Evolutionary conservation across 257 asterid species (phyloP), one percentile per base, ranked within the genome.

Genomic region (Prunella vulgaris): DNA sequence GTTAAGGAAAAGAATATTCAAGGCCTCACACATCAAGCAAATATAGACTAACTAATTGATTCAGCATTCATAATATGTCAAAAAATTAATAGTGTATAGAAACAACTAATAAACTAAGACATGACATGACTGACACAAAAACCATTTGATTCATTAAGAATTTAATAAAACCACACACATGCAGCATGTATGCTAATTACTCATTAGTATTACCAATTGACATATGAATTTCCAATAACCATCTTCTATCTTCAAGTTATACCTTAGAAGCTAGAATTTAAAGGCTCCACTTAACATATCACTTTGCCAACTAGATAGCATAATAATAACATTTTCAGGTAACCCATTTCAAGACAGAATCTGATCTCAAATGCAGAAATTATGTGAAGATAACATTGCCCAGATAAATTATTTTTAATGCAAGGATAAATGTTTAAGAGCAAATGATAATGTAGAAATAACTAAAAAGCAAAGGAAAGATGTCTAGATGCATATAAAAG

Each of bases 11-110:
- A 30, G 60, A 30, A 58, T 13, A 42, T 18, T 15, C 27, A 54
- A 64, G 62, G 25, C 68, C 15, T 21, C 32, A 46, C 28, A 40
- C 38, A 46, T 70, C 70, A 71, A 33, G 66, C 30, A 18, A 54
- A n/a, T 35, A 27, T 33, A 49, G 22, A 56, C 3, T 24, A 35
- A 44, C 18, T 51, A 52, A 57, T 64, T 64, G 35, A 69, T 58
- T 64, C n/a, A n/a, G n/a, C n/a, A n/a, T n/a, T n/a, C 53, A 61
- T 20, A 61, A 38, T 5, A 33, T 35, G 7, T 40, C 18, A 10
- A 67, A 38, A 1, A 65, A 38, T 8, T 52, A 21, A 60, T n/a
- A 54, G 22, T 18, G 17, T 15, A 44, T 6, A 9, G 20, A 69
- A 40, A 38, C 9, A 9, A 52, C 33, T 9, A 60, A 25, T 48